Conservation (phyloP, 75 land plant genomes). For the Pseudotsuga menziesii region DNA sequence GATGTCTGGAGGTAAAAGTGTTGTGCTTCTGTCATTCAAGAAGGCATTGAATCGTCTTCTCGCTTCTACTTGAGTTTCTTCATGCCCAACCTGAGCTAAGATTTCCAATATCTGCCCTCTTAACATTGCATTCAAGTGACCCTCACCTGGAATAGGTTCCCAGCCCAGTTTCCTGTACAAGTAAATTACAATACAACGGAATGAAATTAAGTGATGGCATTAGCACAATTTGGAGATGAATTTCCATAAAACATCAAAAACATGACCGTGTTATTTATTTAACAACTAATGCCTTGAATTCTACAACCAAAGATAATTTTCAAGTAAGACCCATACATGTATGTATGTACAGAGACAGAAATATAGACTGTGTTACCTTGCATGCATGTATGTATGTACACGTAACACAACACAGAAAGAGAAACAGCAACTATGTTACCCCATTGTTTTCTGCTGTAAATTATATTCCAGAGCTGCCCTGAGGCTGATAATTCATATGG, state of each 20-base stretch:
- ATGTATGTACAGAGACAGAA: background rate
- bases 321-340: background rate
- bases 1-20: slow-evolving; percentile 80
- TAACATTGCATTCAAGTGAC: slow-evolving; percentile 81
- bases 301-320: background rate
- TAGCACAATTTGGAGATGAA: background rate
- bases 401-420: too few species aligned
- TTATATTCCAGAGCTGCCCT: too few species aligned
- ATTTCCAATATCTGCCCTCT: slow-evolving; percentile 84
- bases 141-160: slow-evolving; percentile 69
- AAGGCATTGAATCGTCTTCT: slow-evolving; percentile 67
- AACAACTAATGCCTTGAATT: background rate
- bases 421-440: too few species aligned
- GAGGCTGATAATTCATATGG: too few species aligned
- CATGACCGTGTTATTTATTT: too few species aligned
- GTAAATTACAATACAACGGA: background rate
- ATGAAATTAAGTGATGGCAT: background rate
- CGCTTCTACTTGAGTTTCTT: slow-evolving; percentile 61
- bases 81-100: slow-evolving; percentile 69
- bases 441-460: too few species aligned
- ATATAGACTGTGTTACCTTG: background rate
- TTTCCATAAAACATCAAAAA: background rate
- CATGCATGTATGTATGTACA: too few species aligned
- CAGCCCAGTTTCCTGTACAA: slow-evolving; percentile 78
- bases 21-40: slow-evolving; percentile 70